These are phyloP conservation scores for Fusarium newnesense DNA, from an alignment of 2,329 filamentous ascomycete species.

Conservation along the genomic window DNA sequence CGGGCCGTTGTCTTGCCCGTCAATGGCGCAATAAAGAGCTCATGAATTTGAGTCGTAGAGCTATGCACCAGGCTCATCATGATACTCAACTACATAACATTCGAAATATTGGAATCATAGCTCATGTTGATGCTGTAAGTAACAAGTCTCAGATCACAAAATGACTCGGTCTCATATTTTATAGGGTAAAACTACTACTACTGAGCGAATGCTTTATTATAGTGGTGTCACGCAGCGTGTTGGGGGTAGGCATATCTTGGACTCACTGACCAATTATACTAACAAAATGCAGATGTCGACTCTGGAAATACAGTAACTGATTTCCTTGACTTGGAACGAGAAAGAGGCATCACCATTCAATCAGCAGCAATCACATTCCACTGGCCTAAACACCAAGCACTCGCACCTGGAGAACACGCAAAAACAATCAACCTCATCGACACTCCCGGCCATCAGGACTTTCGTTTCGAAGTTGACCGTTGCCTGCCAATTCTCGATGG, in stretches of 20 bases:
- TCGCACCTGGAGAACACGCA: conserved; percentile 53
- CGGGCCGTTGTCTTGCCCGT: conserved; percentile 34
- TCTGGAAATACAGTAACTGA: conserved; percentile 97
- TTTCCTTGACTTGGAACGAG: conserved; percentile 91
- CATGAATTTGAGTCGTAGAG: conserved; percentile 22
- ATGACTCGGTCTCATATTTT: conserved; percentile 3
- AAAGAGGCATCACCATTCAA: conserved; percentile 95
- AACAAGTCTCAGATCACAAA: accelerated
- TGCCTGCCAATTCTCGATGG: conserved; percentile 90
- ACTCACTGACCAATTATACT: neutral
- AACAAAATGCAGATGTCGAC: conserved; percentile 76
- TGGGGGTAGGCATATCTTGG: conserved; percentile 63
- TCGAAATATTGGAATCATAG: conserved; percentile 97
- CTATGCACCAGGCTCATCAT: conserved; percentile 36
- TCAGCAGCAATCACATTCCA: conserved; percentile 95
- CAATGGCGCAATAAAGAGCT: conserved; percentile 38
- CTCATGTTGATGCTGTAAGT: conserved; percentile 90
- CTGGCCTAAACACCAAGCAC: conserved; percentile 76
- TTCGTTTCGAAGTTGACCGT: conserved; percentile 94
- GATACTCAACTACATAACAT: conserved; percentile 62
- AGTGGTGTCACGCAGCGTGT: conserved; percentile 89
- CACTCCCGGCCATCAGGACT: conserved; percentile 93
- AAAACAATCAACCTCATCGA: conserved; percentile 93
- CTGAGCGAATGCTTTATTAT: conserved; percentile 98
- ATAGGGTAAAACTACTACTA: conserved; percentile 94